phyloP scores from a whole-genome alignment of 2,329 filamentous ascomycete species.

The Bimuria novae-zelandiae region DNA sequence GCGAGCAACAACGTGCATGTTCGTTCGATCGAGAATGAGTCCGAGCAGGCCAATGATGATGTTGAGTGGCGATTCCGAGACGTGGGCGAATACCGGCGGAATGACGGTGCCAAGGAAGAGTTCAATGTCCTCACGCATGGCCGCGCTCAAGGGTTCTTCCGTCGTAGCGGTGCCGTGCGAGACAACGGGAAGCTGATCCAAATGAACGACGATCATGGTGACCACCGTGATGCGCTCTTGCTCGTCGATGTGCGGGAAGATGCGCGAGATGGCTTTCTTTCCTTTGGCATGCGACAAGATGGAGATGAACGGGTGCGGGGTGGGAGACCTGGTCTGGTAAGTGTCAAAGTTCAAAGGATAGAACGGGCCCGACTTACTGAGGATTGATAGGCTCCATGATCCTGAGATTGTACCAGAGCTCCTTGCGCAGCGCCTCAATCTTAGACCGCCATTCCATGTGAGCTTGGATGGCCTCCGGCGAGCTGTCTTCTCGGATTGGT shows the following conservation, averaged over 20 bases:
- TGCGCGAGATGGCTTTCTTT: conserved; percentile 91
- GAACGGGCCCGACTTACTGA: conserved; percentile 44
- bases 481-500: conserved; percentile 65
- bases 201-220: conserved; percentile 92
- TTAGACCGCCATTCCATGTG: conserved; percentile 81
- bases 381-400: conserved; percentile 86
- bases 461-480: conserved; percentile 70
- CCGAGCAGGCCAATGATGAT: conserved; percentile 90
- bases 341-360: not conserved
- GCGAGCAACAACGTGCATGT: conserved; percentile 80
- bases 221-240: conserved; percentile 94
- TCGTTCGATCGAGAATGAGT: conserved; percentile 78
- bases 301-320: conserved; percentile 88
- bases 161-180: conserved; percentile 75
- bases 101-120: conserved; percentile 87
- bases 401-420: conserved; percentile 85
- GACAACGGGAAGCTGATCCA: conserved; percentile 90
- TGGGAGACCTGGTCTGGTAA: conserved; percentile 61
- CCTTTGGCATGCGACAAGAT: conserved; percentile 94
- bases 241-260: conserved; percentile 90
- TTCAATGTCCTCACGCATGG: conserved; percentile 88
- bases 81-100: conserved; percentile 84
- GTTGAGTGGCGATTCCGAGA: conserved; percentile 87
- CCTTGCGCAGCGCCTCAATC: conserved; percentile 71
- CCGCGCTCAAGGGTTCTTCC: conserved; percentile 69